These are phyloP conservation scores for Fusarium poae DNA, from an alignment of 2,329 filamentous ascomycete species.

Conservation along the genomic window DNA sequence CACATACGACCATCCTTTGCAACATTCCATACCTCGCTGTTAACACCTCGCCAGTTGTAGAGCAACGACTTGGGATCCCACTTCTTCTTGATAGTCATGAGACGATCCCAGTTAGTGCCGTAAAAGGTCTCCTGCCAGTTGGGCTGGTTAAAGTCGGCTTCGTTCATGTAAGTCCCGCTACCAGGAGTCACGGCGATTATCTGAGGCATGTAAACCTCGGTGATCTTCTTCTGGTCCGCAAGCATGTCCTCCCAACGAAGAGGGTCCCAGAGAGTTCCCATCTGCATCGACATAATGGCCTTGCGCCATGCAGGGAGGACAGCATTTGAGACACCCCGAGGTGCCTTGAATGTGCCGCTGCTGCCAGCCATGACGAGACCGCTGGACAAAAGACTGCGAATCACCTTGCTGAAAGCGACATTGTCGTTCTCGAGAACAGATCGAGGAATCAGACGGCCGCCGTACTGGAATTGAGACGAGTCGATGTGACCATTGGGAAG, in stretches of 20 bases:
- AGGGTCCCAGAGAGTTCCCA: conserved; percentile 50
- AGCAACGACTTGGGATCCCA: conserved; percentile 64
- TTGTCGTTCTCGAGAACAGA: conserved; percentile 51
- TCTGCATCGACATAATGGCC: conserved; percentile 51
- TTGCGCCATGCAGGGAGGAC: conserved; percentile 59
- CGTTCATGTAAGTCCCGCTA: conserved; percentile 64
- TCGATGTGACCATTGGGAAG: conserved; percentile 54
- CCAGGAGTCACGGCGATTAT: conserved; percentile 56
- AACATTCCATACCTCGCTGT: conserved; percentile 62
- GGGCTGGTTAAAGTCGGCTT: conserved; percentile 62
- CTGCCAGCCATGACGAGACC: conserved; percentile 47
- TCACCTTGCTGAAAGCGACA: conserved; percentile 49
- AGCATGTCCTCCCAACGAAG: conserved; percentile 50
- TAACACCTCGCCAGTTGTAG: conserved; percentile 63
- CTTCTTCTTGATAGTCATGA: conserved; percentile 63
- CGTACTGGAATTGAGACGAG: conserved; percentile 50
- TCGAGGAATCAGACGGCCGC: conserved; percentile 61
- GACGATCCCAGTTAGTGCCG: conserved; percentile 59
- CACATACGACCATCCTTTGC: conserved; percentile 40
- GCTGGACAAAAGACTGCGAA: conserved; percentile 30
- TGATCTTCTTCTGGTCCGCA: conserved; percentile 51
- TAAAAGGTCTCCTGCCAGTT: conserved; percentile 62
- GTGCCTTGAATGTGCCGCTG: conserved; percentile 43
- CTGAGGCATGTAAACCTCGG: conserved; percentile 47
- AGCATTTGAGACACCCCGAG: conserved; percentile 48